A percentile compares a stretch with the other conserved stretches of the same genome.
phyloP scores from a whole-genome alignment of 1,284 basidiomycete genomes.

The Heterobasidion occidentale region DNA sequence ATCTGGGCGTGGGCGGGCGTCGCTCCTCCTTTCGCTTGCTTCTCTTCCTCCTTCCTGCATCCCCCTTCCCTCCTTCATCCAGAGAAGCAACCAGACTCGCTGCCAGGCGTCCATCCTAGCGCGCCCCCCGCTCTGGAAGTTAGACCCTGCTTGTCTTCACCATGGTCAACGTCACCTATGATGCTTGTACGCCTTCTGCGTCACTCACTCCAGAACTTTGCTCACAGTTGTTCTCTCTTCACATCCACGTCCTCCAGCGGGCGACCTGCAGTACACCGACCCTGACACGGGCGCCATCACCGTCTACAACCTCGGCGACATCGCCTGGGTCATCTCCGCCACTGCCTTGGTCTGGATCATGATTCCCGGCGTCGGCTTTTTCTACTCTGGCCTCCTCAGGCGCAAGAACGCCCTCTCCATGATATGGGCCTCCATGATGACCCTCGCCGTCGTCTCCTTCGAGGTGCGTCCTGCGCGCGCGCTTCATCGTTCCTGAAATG shows the following conservation, averaged over 20 bases:
- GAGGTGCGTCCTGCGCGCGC: constrained; percentile 18
- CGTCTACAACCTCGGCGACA: constrained; percentile 72
- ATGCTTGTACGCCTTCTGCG: not conserved
- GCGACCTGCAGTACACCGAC: constrained; percentile 27
- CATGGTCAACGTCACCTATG: not conserved
- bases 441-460: constrained; percentile 50
- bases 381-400: constrained; percentile 81
- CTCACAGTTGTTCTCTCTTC: no score
- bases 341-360: constrained; percentile 86
- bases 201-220: no score
- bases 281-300: constrained; percentile 26
- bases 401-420: constrained; percentile 92
- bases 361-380: constrained; percentile 86
- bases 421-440: constrained; percentile 81
- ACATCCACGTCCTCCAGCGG: no score
- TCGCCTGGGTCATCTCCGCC: constrained; percentile 67
- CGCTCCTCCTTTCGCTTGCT: not conserved
- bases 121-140: no score
- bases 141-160: not conserved
- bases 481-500: constrained; percentile 1
- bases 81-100: not conserved
- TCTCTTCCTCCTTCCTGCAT: not conserved
- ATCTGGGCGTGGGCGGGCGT: no score
- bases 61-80: not conserved
- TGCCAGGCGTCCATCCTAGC: not conserved